Base-by-base conservation (phyloP, 768 basidiomycete species). In the Pisolithus sp. region DNA sequence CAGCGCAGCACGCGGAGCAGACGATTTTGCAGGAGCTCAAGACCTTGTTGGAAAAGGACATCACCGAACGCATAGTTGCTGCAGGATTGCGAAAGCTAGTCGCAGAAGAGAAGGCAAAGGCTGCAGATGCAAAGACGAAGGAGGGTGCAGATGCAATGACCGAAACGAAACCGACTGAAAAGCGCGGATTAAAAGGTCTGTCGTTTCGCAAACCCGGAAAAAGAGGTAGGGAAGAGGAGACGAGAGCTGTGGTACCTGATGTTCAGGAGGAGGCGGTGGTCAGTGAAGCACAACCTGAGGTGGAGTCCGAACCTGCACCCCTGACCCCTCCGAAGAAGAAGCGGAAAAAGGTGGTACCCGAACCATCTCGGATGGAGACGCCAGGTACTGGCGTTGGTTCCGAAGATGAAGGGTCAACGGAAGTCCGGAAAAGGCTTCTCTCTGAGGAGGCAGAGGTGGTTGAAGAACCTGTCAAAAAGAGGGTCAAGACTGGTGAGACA, bases 41-140 rank as follows among this genome's bases (percentile, higher is more conserved):
- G 54, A 64, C 51, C 12, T 53, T 79, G 47, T 68, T 89, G 45
- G 79, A 82, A 66, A 82, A 79, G 67, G 87, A 89, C 57, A 71
- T 90, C 30, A 70, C 71, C 55, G 83, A 85, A 41, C 76, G 79
- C 18, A 67, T 87, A 2, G 77, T 88, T 13, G 77, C 72, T 8
- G 62, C 69, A 23, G 79, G 79, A 37, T 55, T 90, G 46, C 70
- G 77, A 53, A 70, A 72, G 56, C 55, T 86, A 38, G 76, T 83
- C 43, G 63, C 62, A 13, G 80, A 81, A 57, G 78, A 79, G 68
- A 79, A 75, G 66, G 64, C 67, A 59, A 73, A 71, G 60, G 61
- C 51, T 43, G 50, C 55, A 41, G 59, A 64, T 48, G 61, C 52
- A 49, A 57, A 65, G 62, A 63, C 48, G 53, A 60, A 55, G 55